These are phyloP conservation scores for Chrysanthemum makinoi DNA, from an alignment of 129 eudicot species.

Conservation along the genomic window DNA sequence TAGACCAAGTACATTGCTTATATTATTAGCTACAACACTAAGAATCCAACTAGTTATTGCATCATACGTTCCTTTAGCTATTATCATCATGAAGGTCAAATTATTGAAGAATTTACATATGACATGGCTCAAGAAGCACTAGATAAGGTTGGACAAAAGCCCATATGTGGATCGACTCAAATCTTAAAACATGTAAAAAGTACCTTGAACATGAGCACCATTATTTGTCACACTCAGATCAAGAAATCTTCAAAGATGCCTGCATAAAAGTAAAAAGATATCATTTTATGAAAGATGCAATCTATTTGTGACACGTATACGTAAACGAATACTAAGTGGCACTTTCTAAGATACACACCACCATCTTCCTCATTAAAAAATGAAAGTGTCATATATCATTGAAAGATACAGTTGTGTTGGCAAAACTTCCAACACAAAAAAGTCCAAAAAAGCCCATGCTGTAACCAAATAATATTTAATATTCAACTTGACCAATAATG, in stretches of 20 bases:
- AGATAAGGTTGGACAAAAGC: too few species aligned
- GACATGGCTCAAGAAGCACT: too few species aligned
- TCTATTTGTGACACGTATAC: constrained; percentile 21
- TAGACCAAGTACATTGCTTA: too few species aligned
- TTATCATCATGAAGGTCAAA: too few species aligned
- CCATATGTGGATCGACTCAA: too few species aligned
- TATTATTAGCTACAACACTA: too few species aligned
- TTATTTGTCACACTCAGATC: neutral
- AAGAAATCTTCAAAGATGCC: constrained; percentile 10
- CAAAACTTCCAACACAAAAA: constrained; percentile 17
- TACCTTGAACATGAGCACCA: constrained; percentile 5
- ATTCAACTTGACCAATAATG: constrained; percentile 15
- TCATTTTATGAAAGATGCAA: constrained; percentile 7
- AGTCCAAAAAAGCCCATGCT: neutral
- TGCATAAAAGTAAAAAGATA: constrained; percentile 17
- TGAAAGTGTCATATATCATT: constrained; percentile 7
- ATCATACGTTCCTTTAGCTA: too few species aligned
- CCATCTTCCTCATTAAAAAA: neutral
- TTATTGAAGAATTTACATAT: too few species aligned
- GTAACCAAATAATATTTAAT: neutral
- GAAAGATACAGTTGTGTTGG: constrained; percentile 12
- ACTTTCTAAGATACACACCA: constrained; percentile 5
- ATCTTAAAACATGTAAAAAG: neutral
- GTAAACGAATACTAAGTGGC: constrained; percentile 3
- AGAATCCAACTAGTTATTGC: too few species aligned